Conservation (phyloP, 202 grass and related monocot species). For the Miscanthus sacchariflorus region DNA sequence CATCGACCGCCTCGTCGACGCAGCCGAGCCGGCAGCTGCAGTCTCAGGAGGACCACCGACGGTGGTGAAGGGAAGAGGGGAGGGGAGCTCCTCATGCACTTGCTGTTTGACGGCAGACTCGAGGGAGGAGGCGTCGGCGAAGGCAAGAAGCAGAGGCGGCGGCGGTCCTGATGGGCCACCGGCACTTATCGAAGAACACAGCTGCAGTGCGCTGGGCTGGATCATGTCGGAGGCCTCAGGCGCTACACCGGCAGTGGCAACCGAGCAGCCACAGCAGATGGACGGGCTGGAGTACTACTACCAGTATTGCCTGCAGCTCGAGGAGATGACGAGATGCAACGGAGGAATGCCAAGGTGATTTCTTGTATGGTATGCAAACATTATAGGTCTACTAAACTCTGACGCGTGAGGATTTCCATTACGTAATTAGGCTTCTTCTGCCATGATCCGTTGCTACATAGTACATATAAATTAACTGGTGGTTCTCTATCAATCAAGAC, state of each 20-base stretch:
- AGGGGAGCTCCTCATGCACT: conserved; percentile 45
- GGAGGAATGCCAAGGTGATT: conserved; percentile 47
- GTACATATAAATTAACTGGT: background rate
- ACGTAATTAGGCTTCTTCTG: conserved; percentile 16
- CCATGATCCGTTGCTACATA: conserved; percentile 17
- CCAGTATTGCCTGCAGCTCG: conserved; percentile 42
- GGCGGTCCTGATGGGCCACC: background rate
- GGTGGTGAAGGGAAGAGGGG: conserved; percentile 22
- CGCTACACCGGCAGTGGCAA: background rate
- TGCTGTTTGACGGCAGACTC: background rate
- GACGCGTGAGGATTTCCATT: background rate
- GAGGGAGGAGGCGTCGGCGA: conserved; percentile 19
- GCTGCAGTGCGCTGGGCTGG: conserved; percentile 19
- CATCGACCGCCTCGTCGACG: conserved; percentile 62
- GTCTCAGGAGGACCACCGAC: background rate
- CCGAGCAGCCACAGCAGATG: conserved; percentile 10
- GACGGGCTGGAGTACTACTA: conserved; percentile 42
- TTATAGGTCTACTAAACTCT: background rate
- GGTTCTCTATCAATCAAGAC: background rate
- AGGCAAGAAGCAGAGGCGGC: background rate
- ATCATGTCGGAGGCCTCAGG: background rate
- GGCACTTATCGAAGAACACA: background rate
- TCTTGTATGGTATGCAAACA: conserved; percentile 45
- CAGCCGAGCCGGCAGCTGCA: background rate
- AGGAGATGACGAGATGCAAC: conserved; percentile 50